Percentiles rank a stretch among this genome's conserved stretches.
Evolutionary conservation across 1,284 basidiomycete genomes (phyloP).

Genomic region (Tylopilus orsonianus): DNA sequence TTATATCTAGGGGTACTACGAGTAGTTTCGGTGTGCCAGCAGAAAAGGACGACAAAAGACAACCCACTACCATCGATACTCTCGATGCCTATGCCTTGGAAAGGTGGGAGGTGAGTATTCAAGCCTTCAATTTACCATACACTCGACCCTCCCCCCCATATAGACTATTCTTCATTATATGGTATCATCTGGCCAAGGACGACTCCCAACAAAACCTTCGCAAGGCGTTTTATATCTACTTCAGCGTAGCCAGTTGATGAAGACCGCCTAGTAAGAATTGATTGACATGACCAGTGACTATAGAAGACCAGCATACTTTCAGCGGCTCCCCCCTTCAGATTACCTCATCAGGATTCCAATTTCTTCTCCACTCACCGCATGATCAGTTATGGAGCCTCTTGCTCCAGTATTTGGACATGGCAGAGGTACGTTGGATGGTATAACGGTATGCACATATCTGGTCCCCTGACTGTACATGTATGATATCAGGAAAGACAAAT

Average conservation of each 20-base stretch:
- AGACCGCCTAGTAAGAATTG: constrained; percentile 50
- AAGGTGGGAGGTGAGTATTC: constrained; percentile 83
- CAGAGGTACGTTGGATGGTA: constrained; percentile 54
- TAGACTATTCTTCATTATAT: constrained; percentile 95
- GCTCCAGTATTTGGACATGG: constrained; percentile 84
- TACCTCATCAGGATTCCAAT: constrained; percentile 96
- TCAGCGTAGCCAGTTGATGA: constrained; percentile 87
- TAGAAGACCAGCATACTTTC: constrained; percentile 19
- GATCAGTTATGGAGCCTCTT: constrained; percentile 97
- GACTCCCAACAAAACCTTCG: constrained; percentile 68
- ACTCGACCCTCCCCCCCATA: not conserved
- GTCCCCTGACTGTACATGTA: not conserved
- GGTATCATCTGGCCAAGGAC: constrained; percentile 88
- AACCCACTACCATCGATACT: constrained; percentile 55
- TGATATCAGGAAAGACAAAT: constrained; percentile 70
- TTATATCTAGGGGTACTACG: constrained; percentile 71
- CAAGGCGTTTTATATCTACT: constrained; percentile 83
- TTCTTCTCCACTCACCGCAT: constrained; percentile 94
- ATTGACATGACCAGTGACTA: not conserved
- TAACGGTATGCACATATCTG: constrained; percentile 4
- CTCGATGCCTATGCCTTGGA: constrained; percentile 87
- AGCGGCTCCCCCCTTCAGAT: constrained; percentile 71
- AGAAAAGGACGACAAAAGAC: constrained; percentile 58
- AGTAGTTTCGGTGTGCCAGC: constrained; percentile 90
- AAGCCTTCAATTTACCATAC: not conserved